Percentiles rank a stretch among this genome's conserved stretches.
Evolutionary conservation across 345 rosid genomes (phyloP).

Genomic region (Melastoma malabathricum): DNA sequence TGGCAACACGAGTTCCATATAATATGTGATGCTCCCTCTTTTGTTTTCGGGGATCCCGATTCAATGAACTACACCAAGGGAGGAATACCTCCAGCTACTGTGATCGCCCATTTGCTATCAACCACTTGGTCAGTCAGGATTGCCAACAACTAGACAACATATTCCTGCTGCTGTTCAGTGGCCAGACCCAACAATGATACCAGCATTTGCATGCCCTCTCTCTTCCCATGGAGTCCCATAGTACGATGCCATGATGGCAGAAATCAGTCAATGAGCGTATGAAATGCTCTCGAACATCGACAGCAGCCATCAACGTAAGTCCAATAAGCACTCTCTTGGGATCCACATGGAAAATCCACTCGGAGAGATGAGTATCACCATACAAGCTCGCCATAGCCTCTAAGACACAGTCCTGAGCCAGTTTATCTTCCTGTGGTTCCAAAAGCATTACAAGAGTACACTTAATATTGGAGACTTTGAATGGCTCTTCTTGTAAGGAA

Average conservation of each 20-base stretch:
- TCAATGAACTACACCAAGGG: constrained; percentile 76
- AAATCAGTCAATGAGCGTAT: constrained; percentile 46
- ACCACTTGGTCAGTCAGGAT: constrained; percentile 67
- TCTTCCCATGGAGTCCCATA: constrained; percentile 70
- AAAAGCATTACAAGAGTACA: constrained; percentile 40
- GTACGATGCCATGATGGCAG: constrained; percentile 35
- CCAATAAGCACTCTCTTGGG: constrained; percentile 72
- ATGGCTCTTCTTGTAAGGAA: constrained; percentile 33
- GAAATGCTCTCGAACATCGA: constrained; percentile 53
- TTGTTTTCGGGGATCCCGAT: constrained; percentile 71
- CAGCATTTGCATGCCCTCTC: constrained; percentile 77
- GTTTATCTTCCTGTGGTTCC: constrained; percentile 51
- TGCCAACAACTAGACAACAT: constrained; percentile 54
- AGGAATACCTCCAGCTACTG: constrained; percentile 96
- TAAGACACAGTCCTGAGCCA: constrained; percentile 69
- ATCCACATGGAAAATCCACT: constrained; percentile 50
- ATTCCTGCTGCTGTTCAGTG: constrained; percentile 83
- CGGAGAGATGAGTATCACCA: constrained; percentile 46
- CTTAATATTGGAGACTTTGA: constrained; percentile 50
- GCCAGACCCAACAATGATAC: constrained; percentile 78
- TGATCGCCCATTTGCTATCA: constrained; percentile 95
- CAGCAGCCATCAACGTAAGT: constrained; percentile 57
- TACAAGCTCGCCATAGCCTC: constrained; percentile 92
- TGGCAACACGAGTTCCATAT: constrained; percentile 76
- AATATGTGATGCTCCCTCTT: constrained; percentile 64